Evolutionary conservation across 2,329 filamentous ascomycete genomes (phyloP), one percentile per base, ranked within the genome.

Genomic region (Emydomyces testavorans): DNA sequence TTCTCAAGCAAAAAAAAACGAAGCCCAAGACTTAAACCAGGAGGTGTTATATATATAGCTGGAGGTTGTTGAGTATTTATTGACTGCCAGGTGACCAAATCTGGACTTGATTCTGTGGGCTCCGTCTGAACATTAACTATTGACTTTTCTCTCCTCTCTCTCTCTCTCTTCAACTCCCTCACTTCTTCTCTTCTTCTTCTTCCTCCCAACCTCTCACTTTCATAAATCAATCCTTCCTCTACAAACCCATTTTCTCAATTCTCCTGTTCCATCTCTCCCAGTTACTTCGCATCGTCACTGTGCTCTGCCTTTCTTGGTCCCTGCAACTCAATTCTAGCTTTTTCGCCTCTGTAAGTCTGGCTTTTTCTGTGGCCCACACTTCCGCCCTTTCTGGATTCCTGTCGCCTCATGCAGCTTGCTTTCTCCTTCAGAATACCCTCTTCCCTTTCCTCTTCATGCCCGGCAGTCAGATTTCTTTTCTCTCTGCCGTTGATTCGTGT

Each of bases 101-200:
- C n/a, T n/a, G n/a, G 37, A 39, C 32, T 37, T 18, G 32, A 6
- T 46, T 36, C 34, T 46, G 31, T 34, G 16, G 40, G 40, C 21
- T 32, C 18, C 32, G 23, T 31, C 21, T 37, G 32, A 34, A n/a
- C 5, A 15, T 3, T 10, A 8, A 3, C 21, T 43, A 38, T 40
- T 47, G 34, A 39, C 48, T 41, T 29, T 50, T 47, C 28, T 45
- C 39, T 15, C 26, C 35, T 47, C 45, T 39, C 20, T 39, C 24
- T 37, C 32, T 39, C 21, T 38, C 16, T 39, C 35, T 29, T 46
- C 29, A 5, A 18, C 26, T 24, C 11, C 28, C 31, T 4, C 21
- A 13, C 47, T 15, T 38, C 20, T 21, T 48, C 20, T 29, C 20
- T 21, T 29, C 32, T 36, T 32, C 36, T 8, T n/a, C 29, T 40